Evolutionary conservation across 2,329 filamentous ascomycete genomes (phyloP), one percentile per base, ranked within the genome.

Genomic region (Trichoderma sp.): DNA sequence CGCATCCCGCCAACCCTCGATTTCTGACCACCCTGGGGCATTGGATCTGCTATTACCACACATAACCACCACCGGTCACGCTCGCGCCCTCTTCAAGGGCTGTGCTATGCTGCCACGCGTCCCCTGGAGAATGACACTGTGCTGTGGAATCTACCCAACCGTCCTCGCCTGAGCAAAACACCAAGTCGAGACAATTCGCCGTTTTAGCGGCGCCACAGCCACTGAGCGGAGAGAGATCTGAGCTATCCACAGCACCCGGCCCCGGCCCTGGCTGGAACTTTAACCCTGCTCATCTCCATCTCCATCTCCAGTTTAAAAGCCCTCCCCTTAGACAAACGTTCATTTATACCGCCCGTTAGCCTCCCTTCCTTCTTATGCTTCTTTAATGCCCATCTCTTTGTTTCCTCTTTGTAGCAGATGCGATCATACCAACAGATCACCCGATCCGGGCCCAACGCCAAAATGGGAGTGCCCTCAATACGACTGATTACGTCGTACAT

Each of bases 401-500:
- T 59, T 43, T 40, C 27, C 53, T 61, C 40, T 31, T 35, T 61
- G 58, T 29, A 59, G 53, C 72, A 71, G 64, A 77, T 77, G 76
- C 72, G 73, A 53, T 61, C 69, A 60, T 77, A 77, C 68, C 74
- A 74, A 61, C 77, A 71, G 71, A 77, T 77, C 75, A 72, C 72
- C 70, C 71, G 71, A 31, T 62, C 73, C 31, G 72, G 71, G 68
- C 68, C 66, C 58, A 64, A 72, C 33, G 59, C 71, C 58, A 72
- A 72, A 56, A 70, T 72, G 61, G 69, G 71, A 63, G 71, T 72
- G 71, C 74, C 80, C 71, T 77, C 79, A 3, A 65, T 78, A 13
- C 74, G 77, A 29, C 74, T 83, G 53, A 71, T 92, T 58, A 75
- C 87, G n/a, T 91, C 90, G 27, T 94, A 94, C 77, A 79, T 91